phyloP scores from a whole-genome alignment of 2,329 filamentous ascomycete species.

The Nigrospora oryzae region DNA sequence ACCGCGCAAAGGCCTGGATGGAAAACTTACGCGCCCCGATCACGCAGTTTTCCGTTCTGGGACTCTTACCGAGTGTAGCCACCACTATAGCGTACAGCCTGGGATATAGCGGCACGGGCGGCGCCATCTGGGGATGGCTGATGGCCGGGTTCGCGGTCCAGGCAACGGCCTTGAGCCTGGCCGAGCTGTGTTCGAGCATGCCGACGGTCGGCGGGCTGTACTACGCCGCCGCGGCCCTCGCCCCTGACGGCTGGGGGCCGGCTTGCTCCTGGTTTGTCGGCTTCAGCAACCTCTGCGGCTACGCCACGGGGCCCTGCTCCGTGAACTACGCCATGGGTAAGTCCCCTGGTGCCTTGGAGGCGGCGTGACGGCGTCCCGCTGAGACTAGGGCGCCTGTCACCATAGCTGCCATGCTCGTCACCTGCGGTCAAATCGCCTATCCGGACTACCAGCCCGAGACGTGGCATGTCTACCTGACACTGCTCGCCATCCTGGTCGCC shows the following conservation, averaged over 20 bases:
- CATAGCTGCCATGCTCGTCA: background rate
- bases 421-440: background rate
- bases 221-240: conserved; percentile 65
- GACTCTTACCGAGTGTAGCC: too few relatives aligned
- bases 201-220: conserved; percentile 66
- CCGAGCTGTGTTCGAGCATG: conserved; percentile 66
- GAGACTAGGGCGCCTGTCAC: background rate
- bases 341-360: background rate
- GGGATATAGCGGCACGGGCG: too few relatives aligned
- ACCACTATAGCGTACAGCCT: too few relatives aligned
- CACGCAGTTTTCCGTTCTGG: too few relatives aligned
- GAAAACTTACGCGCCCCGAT: too few relatives aligned
- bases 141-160: too few relatives aligned
- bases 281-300: conserved; percentile 63
- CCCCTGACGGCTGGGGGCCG: conserved; percentile 56
- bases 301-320: conserved; percentile 57
- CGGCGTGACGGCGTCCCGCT: background rate
- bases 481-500: background rate
- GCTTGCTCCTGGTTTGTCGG: conserved; percentile 62
- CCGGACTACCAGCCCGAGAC: background rate
- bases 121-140: too few relatives aligned
- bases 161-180: conserved; percentile 27
- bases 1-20: too few relatives aligned
- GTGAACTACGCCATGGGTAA: conserved; percentile 51
- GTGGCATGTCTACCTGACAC: background rate